phyloP scores from a whole-genome alignment of 176 grass and related monocot species.

The Avena eriantha region DNA sequence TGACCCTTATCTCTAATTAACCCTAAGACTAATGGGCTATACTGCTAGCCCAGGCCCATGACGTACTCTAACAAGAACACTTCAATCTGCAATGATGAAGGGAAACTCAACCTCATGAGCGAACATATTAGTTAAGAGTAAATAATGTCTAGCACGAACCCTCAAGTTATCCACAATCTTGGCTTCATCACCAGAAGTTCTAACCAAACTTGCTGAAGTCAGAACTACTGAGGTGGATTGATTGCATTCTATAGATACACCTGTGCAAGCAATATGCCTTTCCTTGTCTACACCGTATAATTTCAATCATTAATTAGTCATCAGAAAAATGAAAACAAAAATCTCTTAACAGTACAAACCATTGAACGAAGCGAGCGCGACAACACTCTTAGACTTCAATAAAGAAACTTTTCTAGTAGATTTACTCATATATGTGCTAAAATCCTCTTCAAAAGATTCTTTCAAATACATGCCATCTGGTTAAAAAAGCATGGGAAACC shows the following conservation, averaged over 20 bases:
- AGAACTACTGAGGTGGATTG: background rate
- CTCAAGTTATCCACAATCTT: background rate
- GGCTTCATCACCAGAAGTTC: background rate
- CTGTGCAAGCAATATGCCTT: background rate
- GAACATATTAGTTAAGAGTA: background rate
- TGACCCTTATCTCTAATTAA: no score
- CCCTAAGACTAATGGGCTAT: no score
- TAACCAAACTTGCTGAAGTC: constrained; percentile 24
- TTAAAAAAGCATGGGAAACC: background rate
- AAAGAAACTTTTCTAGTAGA: background rate
- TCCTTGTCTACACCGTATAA: background rate
- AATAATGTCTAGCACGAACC: background rate
- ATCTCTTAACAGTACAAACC: background rate
- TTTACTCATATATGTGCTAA: background rate
- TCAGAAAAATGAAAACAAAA: background rate
- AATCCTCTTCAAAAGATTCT: background rate
- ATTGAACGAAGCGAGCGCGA: background rate
- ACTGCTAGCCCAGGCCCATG: no score
- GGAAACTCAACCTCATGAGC: background rate
- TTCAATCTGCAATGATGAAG: background rate
- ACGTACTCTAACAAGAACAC: no score
- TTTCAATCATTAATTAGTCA: background rate
- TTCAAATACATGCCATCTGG: background rate
- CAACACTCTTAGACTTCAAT: background rate
- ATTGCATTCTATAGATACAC: background rate